phyloP scores from a whole-genome alignment of 192 early-diverging fungal species.

The Entrophospora sp. region DNA sequence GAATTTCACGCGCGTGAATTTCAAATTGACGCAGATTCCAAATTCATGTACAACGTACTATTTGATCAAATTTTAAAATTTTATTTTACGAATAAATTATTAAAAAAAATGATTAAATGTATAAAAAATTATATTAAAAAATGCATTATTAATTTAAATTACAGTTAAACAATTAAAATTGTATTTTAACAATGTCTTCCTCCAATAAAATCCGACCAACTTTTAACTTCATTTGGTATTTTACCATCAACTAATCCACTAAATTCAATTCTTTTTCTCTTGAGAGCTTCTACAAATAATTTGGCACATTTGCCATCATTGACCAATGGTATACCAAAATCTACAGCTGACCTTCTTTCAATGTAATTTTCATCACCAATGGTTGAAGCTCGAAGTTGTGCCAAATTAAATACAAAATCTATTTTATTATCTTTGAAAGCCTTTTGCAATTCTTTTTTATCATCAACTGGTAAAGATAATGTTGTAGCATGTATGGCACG shows the following conservation, averaged over 20 bases:
- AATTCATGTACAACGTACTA: too few relatives aligned
- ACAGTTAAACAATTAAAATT: too few relatives aligned
- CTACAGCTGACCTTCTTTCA: conserved; percentile 88
- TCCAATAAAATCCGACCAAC: conserved; percentile 61
- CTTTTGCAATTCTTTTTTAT: conserved; percentile 50
- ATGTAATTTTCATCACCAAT: conserved; percentile 62
- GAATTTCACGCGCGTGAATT: too few relatives aligned
- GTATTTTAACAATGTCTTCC: conserved; percentile 28
- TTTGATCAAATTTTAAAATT: too few relatives aligned
- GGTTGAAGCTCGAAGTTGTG: conserved; percentile 53
- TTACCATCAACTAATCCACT: conserved; percentile 25
- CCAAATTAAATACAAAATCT: conserved; percentile 65
- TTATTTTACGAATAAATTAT: too few relatives aligned
- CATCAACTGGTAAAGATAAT: conserved; percentile 37
- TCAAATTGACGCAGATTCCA: too few relatives aligned
- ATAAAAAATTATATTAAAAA: too few relatives aligned
- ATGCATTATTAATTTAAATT: too few relatives aligned
- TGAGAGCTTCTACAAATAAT: conserved; percentile 82
- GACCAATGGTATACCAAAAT: conserved; percentile 91
- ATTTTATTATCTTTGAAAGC: conserved; percentile 51
- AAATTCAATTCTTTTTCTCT: conserved; percentile 34
- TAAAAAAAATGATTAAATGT: too few relatives aligned
- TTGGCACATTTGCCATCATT: conserved; percentile 92
- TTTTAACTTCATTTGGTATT: conserved; percentile 57
- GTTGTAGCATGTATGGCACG: conserved; percentile 38